These are phyloP conservation scores for Penicillium oxalicum DNA, from an alignment of 2,329 filamentous ascomycete genomes.

Conservation along the genomic window DNA sequence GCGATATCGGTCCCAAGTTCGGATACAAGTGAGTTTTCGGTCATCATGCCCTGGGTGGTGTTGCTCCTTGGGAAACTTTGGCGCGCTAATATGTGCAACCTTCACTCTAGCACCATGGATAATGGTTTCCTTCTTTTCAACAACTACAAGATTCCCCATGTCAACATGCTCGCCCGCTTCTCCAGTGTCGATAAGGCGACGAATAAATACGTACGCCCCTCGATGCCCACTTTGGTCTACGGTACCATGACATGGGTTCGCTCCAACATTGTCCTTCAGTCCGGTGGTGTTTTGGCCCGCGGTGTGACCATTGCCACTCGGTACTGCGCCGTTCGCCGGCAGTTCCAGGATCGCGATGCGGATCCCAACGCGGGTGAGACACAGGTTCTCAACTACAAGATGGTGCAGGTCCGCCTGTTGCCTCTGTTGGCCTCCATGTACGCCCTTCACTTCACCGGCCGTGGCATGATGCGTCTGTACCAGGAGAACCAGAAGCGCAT, in stretches of 20 bases:
- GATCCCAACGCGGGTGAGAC: constrained; percentile 58
- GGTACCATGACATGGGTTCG: constrained; percentile 72
- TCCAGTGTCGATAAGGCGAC: constrained; percentile 63
- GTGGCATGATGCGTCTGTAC: constrained; percentile 69
- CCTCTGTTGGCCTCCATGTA: constrained; percentile 68
- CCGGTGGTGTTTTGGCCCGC: constrained; percentile 64
- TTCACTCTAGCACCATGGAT: constrained; percentile 58
- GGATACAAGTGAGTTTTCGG: constrained; percentile 55
- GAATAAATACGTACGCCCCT: constrained; percentile 61
- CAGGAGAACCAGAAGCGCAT: constrained; percentile 66
- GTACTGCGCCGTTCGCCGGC: constrained; percentile 67
- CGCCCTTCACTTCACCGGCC: constrained; percentile 73
- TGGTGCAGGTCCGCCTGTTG: constrained; percentile 68
- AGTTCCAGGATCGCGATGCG: constrained; percentile 70
- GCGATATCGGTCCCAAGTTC: constrained; percentile 76
- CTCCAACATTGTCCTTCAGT: constrained; percentile 66
- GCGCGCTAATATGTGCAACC: neutral
- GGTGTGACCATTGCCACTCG: constrained; percentile 73
- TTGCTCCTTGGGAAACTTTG: neutral
- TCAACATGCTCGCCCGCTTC: constrained; percentile 68
- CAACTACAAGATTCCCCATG: constrained; percentile 66
- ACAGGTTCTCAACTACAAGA: constrained; percentile 73
- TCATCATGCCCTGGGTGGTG: neutral
- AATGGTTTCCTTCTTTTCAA: constrained; percentile 76
- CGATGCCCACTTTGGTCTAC: constrained; percentile 63